Percentiles rank a stretch among this genome's conserved stretches.
These are phyloP conservation scores for Conringia planisiliqua DNA, from an alignment of 345 rosid genomes.

Conservation along the genomic window DNA sequence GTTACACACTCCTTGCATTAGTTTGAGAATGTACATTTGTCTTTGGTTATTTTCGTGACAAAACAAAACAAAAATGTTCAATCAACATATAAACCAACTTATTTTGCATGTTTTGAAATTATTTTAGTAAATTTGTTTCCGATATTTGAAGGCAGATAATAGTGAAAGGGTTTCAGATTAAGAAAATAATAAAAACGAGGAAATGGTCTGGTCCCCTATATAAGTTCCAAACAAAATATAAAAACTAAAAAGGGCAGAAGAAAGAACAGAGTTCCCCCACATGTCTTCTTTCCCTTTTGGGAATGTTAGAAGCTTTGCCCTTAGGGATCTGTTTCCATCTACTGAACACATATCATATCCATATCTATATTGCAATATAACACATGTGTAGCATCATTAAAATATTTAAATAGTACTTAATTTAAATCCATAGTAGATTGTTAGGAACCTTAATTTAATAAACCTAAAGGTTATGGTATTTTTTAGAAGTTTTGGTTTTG, in stretches of 20 bases:
- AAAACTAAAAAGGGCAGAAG: background rate
- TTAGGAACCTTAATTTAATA: background rate
- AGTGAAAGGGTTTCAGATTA: background rate
- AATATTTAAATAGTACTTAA: background rate
- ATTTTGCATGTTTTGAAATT: background rate
- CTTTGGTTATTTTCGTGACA: background rate
- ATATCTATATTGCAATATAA: background rate
- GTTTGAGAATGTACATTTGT: background rate
- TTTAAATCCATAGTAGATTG: background rate
- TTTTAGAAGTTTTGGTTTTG: too few relatives aligned
- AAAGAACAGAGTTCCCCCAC: constrained; percentile 21
- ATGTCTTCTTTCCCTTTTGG: constrained; percentile 26
- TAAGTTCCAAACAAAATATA: background rate
- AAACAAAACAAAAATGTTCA: background rate
- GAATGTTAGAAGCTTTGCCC: constrained; percentile 7
- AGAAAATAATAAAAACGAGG: background rate
- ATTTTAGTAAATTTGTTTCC: background rate
- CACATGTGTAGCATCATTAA: background rate
- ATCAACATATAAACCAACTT: background rate
- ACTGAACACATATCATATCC: background rate
- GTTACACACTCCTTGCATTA: background rate
- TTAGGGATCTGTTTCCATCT: constrained; percentile 22
- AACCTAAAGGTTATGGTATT: background rate
- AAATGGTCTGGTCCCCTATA: constrained; percentile 2
- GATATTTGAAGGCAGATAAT: background rate